These are phyloP conservation scores for Capsicum pubescens DNA, from an alignment of 257 asterid genomes.

Conservation along the genomic window DNA sequence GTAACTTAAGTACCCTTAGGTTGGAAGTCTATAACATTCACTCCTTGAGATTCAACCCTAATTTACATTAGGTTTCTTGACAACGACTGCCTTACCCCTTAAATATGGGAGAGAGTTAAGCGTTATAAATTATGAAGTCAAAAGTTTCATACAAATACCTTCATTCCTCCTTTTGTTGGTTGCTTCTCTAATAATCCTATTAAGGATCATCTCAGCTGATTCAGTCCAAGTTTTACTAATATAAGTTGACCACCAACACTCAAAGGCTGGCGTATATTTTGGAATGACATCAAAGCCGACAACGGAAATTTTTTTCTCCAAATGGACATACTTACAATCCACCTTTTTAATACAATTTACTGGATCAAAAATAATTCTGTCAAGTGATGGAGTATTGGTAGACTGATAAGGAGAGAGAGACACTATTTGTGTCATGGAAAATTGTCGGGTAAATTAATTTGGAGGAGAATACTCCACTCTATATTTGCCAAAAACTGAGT, in stretches of 20 bases:
- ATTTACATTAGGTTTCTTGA: too few species aligned
- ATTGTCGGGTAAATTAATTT: conserved; percentile 9
- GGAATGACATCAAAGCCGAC: neutral
- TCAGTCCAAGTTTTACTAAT: neutral
- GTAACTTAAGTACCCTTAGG: too few species aligned
- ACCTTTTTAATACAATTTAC: neutral
- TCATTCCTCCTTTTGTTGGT: neutral
- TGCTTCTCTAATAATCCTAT: neutral
- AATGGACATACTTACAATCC: neutral
- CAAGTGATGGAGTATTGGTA: neutral
- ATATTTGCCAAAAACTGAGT: neutral
- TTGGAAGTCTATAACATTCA: too few species aligned
- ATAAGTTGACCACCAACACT: conserved; percentile 3
- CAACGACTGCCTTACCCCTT: too few species aligned
- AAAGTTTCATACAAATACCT: too few species aligned
- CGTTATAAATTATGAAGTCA: too few species aligned
- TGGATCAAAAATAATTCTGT: neutral
- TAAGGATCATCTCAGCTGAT: conserved; percentile 5
- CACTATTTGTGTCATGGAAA: neutral
- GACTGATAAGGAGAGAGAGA: neutral
- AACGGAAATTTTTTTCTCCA: neutral
- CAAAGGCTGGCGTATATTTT: neutral
- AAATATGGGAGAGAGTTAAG: too few species aligned
- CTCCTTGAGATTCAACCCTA: too few species aligned
- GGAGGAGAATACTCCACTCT: conserved; percentile 22